Evolutionary conservation across 2,329 filamentous ascomycete species (phyloP).

Genomic region (Triangularia verruculosa): DNA sequence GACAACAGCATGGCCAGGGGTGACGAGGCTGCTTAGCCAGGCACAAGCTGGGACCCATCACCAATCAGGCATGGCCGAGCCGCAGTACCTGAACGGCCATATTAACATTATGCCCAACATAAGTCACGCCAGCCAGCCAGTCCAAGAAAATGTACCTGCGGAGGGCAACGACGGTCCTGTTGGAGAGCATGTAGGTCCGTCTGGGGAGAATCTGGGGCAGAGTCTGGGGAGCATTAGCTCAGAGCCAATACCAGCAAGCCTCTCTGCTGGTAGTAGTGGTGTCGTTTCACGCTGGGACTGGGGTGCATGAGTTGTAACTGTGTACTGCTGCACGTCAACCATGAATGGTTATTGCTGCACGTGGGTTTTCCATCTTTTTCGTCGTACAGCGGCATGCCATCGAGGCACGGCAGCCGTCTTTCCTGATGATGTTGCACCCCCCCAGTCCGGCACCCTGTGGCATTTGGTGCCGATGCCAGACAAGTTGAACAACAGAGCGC

Average conservation of each 20-base stretch:
- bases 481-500: constrained; percentile 5
- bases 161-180: constrained; percentile 21
- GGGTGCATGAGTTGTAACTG: constrained; percentile 23
- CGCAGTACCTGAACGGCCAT: constrained; percentile 30
- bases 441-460: constrained; percentile 13
- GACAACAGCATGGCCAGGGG: constrained; percentile 17
- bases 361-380: constrained; percentile 23
- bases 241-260: background rate
- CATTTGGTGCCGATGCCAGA: constrained; percentile 22
- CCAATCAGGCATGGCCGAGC: constrained; percentile 25
- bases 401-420: constrained; percentile 25
- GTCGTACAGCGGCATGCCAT: constrained; percentile 24
- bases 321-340: constrained; percentile 26
- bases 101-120: constrained; percentile 29
- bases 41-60: constrained; percentile 24
- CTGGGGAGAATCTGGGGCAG: background rate
- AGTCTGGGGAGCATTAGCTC: constrained; percentile 21
- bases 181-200: constrained; percentile 20
- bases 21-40: constrained; percentile 25
- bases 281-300: constrained; percentile 29
- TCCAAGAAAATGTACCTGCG: constrained; percentile 12
- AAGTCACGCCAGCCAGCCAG: constrained; percentile 22
- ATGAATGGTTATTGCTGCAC: constrained; percentile 19
- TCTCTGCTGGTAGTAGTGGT: constrained; percentile 12
- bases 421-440: constrained; percentile 26